A percentile compares a stretch with the other conserved stretches of the same genome.
Conservation (phyloP, 73 alveolate genomes). For the Paraurostyla sp. region DNA sequence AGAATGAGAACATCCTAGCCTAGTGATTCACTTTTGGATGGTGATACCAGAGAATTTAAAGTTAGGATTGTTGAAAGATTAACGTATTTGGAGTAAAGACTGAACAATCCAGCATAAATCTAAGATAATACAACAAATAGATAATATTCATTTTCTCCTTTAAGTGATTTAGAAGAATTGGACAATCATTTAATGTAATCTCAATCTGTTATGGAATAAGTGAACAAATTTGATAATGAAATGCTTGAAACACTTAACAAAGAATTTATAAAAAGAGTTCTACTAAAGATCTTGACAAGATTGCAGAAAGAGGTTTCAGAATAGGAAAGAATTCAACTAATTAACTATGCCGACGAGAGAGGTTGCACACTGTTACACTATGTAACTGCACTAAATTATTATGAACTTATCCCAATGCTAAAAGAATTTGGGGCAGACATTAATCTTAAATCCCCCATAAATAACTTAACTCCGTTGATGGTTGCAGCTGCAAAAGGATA, state of each 20-base stretch:
- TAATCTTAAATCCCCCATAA: neutral
- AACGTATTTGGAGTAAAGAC: conserved; percentile 54
- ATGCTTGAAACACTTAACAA: conserved; percentile 56
- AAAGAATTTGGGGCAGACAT: conserved; percentile 28
- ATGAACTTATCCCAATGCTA: conserved; percentile 33
- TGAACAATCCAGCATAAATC: neutral
- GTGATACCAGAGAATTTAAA: conserved; percentile 72
- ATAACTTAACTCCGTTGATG: conserved; percentile 27
- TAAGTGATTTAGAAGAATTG: too few relatives aligned
- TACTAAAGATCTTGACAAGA: neutral
- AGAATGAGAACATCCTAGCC: conserved; percentile 49
- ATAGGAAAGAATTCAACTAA: neutral
- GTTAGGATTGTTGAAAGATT: conserved; percentile 72
- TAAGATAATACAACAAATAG: neutral
- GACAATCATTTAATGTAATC: too few relatives aligned
- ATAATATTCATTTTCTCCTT: too few relatives aligned
- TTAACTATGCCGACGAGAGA: conserved; percentile 14
- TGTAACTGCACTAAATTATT: conserved; percentile 35
- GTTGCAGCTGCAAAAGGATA: conserved; percentile 58
- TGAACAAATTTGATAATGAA: conserved; percentile 10
- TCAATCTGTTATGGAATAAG: too few relatives aligned
- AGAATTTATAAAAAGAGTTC: conserved; percentile 22
- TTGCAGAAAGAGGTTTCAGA: neutral
- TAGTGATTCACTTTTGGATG: conserved; percentile 47
- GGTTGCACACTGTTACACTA: conserved; percentile 59